A percentile compares a stretch with the other conserved stretches of the same genome.
Evolutionary conservation across 768 basidiomycete species (phyloP).

Genomic region (Termitomyces sp.): DNA sequence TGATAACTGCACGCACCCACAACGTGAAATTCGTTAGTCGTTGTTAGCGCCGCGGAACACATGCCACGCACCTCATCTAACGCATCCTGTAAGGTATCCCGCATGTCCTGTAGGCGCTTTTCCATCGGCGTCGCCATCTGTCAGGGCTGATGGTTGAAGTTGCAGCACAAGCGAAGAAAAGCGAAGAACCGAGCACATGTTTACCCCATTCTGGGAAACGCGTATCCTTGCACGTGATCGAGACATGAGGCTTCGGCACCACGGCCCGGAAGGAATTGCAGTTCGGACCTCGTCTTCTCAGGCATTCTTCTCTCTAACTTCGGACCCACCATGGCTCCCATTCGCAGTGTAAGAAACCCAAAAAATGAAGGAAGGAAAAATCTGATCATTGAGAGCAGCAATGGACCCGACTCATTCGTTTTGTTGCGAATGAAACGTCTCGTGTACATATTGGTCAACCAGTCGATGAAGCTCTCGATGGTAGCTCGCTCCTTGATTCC

Average conservation of each 20-base stretch:
- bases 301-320: background rate
- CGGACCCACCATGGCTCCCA: slow-evolving; percentile 44
- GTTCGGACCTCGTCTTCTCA: background rate
- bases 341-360: slow-evolving; percentile 42
- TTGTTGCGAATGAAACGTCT: slow-evolving; percentile 70
- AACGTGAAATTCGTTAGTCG: background rate
- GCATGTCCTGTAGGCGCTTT: slow-evolving; percentile 28
- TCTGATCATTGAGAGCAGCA: slow-evolving; percentile 28
- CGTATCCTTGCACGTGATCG: slow-evolving; percentile 11
- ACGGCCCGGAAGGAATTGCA: background rate
- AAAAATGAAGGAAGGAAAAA: background rate
- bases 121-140: slow-evolving; percentile 14
- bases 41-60: background rate
- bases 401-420: slow-evolving; percentile 82
- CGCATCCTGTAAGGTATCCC: slow-evolving; percentile 47
- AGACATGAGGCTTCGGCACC: background rate
- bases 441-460: slow-evolving; percentile 77
- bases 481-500: slow-evolving; percentile 23
- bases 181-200: slow-evolving; percentile 16
- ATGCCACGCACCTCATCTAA: slow-evolving; percentile 57
- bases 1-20: slow-evolving; percentile 40
- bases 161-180: background rate
- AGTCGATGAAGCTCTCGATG: slow-evolving; percentile 57
- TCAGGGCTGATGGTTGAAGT: slow-evolving; percentile 14
- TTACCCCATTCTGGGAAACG: slow-evolving; percentile 17